Evolutionary conservation across 805 yeast species (phyloP), one percentile per base, ranked within the genome.

Genomic region (Kuraishia cidri): DNA sequence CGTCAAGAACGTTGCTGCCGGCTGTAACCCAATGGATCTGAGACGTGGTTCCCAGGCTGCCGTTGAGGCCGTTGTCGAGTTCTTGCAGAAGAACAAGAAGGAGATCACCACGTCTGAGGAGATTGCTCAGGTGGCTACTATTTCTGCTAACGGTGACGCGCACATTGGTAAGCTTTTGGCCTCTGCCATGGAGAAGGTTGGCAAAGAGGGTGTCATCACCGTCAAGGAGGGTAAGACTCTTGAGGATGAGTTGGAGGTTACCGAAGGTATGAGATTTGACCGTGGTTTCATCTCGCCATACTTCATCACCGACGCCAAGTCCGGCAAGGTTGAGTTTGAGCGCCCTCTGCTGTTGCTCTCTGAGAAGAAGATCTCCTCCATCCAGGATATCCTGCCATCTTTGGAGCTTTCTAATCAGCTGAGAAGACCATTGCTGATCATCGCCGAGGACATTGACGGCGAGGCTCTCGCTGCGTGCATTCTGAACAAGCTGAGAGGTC

Each of bases 401-500:
- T 71, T 92, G 50, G 96, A 90, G 63, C 68, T 88, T 50, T 85
- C 97, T 45, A 88, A 85, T 72, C 88, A 87, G 66, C 65, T 77
- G 45, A 80, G 96, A 67, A 83, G 95, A 65, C 97, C 98, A 38
- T 67, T 92, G 56, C 68, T 92, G 47, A 84, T 92, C 54, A 63
- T 92, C 47, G 95, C 97, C 40, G 98, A 92, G 68, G 97, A 85
- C 52, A 71, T 92, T 39, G 97, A 90, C 50, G 97, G 97, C 50
- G 97, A 92, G 69, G 98, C 98, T 31, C 72, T 92, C 41, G 97
- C 97, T 47, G 97, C 97, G 44, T 87, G 97, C 65, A 81, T 92
- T 50, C 73, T 92, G 60, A 92, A 92, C 76, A 92, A 92, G 69
- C 74, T 92, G 55, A 83, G 97, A 69, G 97, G 97, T 46, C 97